Evolutionary conservation across 768 basidiomycete genomes (phyloP).

Genomic region (Hysterangium stoloniferum): DNA sequence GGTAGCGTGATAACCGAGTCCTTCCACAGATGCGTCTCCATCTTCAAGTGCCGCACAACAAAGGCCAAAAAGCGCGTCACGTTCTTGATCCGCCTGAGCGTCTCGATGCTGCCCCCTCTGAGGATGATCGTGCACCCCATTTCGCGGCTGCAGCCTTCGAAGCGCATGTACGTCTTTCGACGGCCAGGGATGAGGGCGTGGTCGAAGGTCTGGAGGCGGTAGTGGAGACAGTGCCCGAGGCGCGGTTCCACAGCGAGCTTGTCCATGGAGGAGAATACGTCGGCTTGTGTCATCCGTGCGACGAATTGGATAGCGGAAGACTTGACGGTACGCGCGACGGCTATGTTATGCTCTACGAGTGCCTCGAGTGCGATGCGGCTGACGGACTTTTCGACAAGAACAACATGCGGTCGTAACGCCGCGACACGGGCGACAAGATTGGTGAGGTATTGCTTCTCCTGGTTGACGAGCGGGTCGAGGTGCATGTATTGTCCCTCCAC

Average conservation of each 20-base stretch:
- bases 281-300: conserved; percentile 90
- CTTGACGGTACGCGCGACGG: conserved; percentile 87
- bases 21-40: conserved; percentile 93
- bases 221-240: conserved; percentile 79
- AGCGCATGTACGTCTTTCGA: conserved; percentile 95
- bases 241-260: conserved; percentile 84
- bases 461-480: conserved; percentile 82
- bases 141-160: conserved; percentile 89
- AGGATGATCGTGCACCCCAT: conserved; percentile 93
- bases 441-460: conserved; percentile 88
- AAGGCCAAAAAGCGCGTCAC: conserved; percentile 89
- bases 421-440: conserved; percentile 84
- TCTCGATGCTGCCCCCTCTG: conserved; percentile 78
- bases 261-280: conserved; percentile 93
- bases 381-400: conserved; percentile 87
- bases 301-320: conserved; percentile 80
- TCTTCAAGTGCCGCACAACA: conserved; percentile 86
- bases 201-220: conserved; percentile 89
- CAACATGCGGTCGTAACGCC: conserved; percentile 85
- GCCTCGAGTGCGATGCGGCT: conserved; percentile 86
- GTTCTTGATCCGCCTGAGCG: conserved; percentile 78
- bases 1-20: conserved; percentile 76
- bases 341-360: conserved; percentile 76
- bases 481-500: conserved; percentile 90
- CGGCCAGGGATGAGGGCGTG: conserved; percentile 90